Conservation (phyloP, 2,329 filamentous ascomycete species). For the Aspergillus sp. region DNA sequence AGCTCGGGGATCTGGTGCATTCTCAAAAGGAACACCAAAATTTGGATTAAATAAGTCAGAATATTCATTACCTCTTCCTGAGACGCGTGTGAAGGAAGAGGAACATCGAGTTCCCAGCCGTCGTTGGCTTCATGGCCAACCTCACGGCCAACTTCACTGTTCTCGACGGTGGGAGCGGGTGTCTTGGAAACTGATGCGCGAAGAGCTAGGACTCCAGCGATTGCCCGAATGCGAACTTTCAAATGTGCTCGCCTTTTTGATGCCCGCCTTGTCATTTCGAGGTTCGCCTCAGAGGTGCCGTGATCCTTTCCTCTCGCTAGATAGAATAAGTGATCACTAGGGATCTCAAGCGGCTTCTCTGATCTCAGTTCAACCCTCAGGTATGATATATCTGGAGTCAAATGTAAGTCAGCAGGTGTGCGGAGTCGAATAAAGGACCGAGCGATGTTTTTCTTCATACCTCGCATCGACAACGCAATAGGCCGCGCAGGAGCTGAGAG, state of each 20-base stretch:
- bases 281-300: slow-evolving; percentile 2
- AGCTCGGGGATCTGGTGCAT: background rate
- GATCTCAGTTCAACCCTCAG: background rate
- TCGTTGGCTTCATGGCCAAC: background rate
- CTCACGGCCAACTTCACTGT: background rate
- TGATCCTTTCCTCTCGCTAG: slow-evolving; percentile 3
- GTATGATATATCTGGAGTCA: background rate
- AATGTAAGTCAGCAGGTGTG: background rate
- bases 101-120: slow-evolving; percentile 6
- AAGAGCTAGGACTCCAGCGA: slow-evolving; percentile 7
- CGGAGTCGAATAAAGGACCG: background rate
- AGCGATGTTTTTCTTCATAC: background rate
- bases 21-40: slow-evolving; percentile 2
- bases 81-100: background rate
- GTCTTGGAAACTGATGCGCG: slow-evolving; percentile 9
- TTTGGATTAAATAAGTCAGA: slow-evolving; percentile 1
- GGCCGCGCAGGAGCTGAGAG: background rate
- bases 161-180: background rate
- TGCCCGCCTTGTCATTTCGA: background rate
- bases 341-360: background rate
- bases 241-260: slow-evolving; percentile 7
- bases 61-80: background rate
- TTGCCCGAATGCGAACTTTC: slow-evolving; percentile 3
- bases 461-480: slow-evolving; percentile 1
- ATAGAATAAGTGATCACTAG: slow-evolving; percentile 3